Percentiles rank a stretch among this genome's conserved stretches.
These are phyloP conservation scores for Pichia exigua DNA, from an alignment of 805 yeast genomes.

Conservation along the genomic window DNA sequence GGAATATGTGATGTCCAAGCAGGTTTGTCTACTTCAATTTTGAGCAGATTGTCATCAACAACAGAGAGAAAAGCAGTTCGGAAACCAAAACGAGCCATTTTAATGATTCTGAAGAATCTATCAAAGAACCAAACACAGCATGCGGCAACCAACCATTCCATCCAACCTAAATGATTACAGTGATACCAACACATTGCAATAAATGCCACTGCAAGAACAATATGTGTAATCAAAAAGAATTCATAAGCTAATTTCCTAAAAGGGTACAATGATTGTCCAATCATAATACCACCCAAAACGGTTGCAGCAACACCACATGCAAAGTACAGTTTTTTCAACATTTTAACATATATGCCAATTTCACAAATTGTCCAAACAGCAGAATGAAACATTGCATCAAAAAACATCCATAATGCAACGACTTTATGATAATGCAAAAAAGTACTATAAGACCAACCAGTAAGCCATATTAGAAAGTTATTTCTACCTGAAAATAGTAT, in stretches of 20 bases:
- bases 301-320: constrained; percentile 35
- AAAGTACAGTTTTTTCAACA: constrained; percentile 13
- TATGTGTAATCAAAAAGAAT: constrained; percentile 47
- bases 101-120: constrained; percentile 36
- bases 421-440: constrained; percentile 53
- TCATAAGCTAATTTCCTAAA: constrained; percentile 54
- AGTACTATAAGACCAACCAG: constrained; percentile 33
- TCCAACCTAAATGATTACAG: constrained; percentile 31
- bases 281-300: constrained; percentile 33
- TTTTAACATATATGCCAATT: constrained; percentile 6
- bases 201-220: constrained; percentile 45
- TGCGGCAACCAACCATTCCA: constrained; percentile 29
- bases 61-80: constrained; percentile 12
- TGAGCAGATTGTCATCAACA: constrained; percentile 6
- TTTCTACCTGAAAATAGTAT: constrained; percentile 38
- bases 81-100: constrained; percentile 18
- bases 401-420: constrained; percentile 45
- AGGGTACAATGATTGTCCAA: constrained; percentile 41
- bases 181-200: constrained; percentile 53
- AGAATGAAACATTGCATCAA: constrained; percentile 34
- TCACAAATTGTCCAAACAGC: constrained; percentile 24
- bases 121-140: constrained; percentile 47
- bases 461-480: constrained; percentile 32
- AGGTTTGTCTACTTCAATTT: constrained; percentile 4
- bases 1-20: not conserved